phyloP scores from a whole-genome alignment of 2,329 filamentous ascomycete genomes.

The Madurella fahalii region DNA sequence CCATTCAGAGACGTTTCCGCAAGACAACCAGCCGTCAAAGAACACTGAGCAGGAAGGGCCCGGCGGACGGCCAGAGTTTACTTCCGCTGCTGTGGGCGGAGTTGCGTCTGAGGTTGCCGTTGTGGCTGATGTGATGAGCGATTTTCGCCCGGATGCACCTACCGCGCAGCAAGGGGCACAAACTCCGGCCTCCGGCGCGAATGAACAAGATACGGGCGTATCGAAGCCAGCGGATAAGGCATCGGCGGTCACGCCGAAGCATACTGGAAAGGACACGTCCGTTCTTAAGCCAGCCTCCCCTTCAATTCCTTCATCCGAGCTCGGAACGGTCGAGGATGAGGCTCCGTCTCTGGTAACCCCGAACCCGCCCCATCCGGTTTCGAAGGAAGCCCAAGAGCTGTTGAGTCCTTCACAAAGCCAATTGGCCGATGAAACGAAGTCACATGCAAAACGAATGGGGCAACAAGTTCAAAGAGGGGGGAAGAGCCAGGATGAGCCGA shows the following conservation, averaged over 20 bases:
- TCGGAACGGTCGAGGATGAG: not conserved
- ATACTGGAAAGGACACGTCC: not conserved
- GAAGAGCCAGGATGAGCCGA: not conserved
- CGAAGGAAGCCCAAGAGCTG: not conserved
- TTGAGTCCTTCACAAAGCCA: slow-evolving; percentile 15
- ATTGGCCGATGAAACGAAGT: not conserved
- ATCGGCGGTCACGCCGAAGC: not conserved
- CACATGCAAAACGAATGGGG: not conserved
- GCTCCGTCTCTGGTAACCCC: not conserved
- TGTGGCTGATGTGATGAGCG: not conserved
- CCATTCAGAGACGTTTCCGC: not conserved
- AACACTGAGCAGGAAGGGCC: not conserved
- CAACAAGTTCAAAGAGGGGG: not conserved
- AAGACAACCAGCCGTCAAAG: slow-evolving; percentile 2
- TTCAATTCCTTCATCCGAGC: not conserved
- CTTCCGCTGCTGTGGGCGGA: slow-evolving; percentile 4
- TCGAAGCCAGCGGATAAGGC: not conserved
- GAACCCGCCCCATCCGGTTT: too few relatives aligned
- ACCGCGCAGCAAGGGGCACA: not conserved
- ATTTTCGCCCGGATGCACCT: not conserved
- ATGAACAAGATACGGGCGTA: not conserved
- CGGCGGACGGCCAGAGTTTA: not conserved
- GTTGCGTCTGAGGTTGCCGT: not conserved
- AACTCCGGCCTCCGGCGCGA: not conserved
- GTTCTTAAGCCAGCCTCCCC: not conserved